phyloP scores from a whole-genome alignment of 306 rosid species.

The Lotus japonicus region DNA sequence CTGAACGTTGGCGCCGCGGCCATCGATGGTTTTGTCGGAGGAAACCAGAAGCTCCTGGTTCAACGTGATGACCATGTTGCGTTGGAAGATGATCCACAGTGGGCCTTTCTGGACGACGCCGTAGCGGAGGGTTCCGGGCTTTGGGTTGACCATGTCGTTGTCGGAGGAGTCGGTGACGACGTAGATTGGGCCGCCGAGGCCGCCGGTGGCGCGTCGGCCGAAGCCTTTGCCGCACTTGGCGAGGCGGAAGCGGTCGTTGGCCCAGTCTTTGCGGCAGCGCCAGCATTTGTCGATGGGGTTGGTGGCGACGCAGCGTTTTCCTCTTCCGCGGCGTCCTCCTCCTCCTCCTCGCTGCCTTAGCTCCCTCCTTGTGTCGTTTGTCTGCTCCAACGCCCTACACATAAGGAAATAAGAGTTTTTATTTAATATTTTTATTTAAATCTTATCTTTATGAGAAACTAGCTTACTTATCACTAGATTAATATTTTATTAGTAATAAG shows the following conservation, averaged over 20 bases:
- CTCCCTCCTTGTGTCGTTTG: slow-evolving; percentile 5
- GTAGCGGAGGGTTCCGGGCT: background rate
- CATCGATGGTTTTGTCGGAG: slow-evolving; percentile 25
- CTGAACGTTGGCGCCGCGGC: slow-evolving; percentile 9
- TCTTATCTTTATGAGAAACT: too few species aligned
- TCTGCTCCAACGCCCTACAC: background rate
- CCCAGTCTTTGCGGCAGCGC: slow-evolving; percentile 18
- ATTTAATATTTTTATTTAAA: too few species aligned
- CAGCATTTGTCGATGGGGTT: slow-evolving; percentile 26
- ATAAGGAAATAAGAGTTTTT: too few species aligned
- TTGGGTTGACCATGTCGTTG: background rate
- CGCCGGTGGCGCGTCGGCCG: slow-evolving; percentile 14
- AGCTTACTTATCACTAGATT: too few species aligned
- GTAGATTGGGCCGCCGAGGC: slow-evolving; percentile 19
- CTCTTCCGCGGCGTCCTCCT: too few species aligned
- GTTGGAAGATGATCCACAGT: slow-evolving; percentile 3
- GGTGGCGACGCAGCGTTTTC: background rate
- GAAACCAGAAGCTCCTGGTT: slow-evolving; percentile 9
- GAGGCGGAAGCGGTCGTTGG: background rate
- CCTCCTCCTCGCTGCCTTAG: too few species aligned
- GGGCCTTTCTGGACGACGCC: slow-evolving; percentile 1
- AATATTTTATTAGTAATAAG: too few species aligned
- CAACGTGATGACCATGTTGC: slow-evolving; percentile 6
- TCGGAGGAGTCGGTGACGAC: slow-evolving; percentile 5
- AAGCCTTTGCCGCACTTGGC: slow-evolving; percentile 16